Conservation (phyloP, 768 basidiomycete species). For the Pholiota molesta region DNA sequence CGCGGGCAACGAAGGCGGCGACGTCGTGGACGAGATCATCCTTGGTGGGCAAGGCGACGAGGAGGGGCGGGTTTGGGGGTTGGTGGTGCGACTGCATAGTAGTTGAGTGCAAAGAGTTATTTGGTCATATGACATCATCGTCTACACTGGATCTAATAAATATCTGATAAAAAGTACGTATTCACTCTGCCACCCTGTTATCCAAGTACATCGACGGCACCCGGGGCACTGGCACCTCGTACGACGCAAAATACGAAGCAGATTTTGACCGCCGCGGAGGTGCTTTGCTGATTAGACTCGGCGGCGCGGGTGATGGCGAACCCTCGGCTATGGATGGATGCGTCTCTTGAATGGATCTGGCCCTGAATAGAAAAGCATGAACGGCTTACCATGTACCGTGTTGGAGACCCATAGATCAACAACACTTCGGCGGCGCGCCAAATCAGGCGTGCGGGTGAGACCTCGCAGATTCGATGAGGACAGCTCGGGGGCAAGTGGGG, state of each 20-base stretch:
- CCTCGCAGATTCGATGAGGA: background rate
- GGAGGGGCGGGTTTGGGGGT: slow-evolving; percentile 65
- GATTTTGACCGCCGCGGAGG: too few relatives aligned
- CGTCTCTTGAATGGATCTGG: background rate
- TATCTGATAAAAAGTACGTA: background rate
- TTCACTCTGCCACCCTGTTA: background rate
- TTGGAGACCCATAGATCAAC: slow-evolving; percentile 30
- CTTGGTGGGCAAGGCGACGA: slow-evolving; percentile 68
- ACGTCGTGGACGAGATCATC: slow-evolving; percentile 65
- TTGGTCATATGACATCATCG: slow-evolving; percentile 20
- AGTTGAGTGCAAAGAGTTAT: slow-evolving; percentile 9
- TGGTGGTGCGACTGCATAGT: slow-evolving; percentile 46
- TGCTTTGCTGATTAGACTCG: too few relatives aligned
- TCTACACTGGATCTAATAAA: background rate
- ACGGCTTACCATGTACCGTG: background rate
- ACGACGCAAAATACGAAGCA: too few relatives aligned
- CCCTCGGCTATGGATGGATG: background rate
- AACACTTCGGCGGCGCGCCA: slow-evolving; percentile 23
- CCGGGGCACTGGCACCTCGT: too few relatives aligned
- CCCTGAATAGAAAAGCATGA: background rate
- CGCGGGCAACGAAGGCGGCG: slow-evolving; percentile 81
- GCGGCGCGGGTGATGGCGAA: background rate
- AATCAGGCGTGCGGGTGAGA: slow-evolving; percentile 4
- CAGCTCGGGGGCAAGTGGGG: slow-evolving; percentile 51
- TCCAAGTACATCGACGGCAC: background rate